Evolutionary conservation across 2,329 filamentous ascomycete genomes (phyloP), one percentile per base, ranked within the genome.

Genomic region (Pleurostoma richardsiae): DNA sequence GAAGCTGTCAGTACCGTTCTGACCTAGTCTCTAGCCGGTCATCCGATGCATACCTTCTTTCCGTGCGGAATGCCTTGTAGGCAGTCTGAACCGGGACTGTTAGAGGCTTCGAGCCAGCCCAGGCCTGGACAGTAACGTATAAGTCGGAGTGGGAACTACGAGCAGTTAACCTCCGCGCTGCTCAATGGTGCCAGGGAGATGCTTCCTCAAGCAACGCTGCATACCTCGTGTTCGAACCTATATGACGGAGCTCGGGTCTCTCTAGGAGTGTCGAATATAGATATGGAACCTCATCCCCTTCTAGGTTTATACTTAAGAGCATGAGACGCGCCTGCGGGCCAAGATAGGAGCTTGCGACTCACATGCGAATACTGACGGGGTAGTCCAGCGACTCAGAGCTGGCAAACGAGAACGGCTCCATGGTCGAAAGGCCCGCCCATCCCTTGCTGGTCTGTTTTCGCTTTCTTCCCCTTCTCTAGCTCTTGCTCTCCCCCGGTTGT

Each of bases 391-490:
- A 83, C 54, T 90, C 86, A 49, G 94, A 96, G 61, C 85, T 89
- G 56, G 90, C 91, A 72, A 97, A 97, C 30, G 91, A 95, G 69
- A 96, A 96, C 44, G 91, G 86, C 70, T 99, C 94, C 90, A 96
- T 96, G 5, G 50, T 48, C 30, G 41, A 8, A 33, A 10, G 41
- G 28, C 40, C 44, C 43, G 27, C 46, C 40, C 44, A 45, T 52
- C 40, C 10, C 36, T 19, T 19, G 19, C 19, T 19, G 19, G 19
- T 19, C 19, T 19, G 19, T 19, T 19, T 19, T 19, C 19, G 19
- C 19, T 19, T 19, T 19, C 19, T 19, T 19, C 19, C 19, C 19
- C 19, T 19, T 19, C 19, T 19, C 19, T 19, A 19, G 2, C 19
- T 19, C 19, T 19, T 19, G 19, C 19, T 19, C 19, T 19, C 19